Base-by-base conservation (phyloP, 2,329 filamentous ascomycete genomes). In the Aspergillus aculeatus region DNA sequence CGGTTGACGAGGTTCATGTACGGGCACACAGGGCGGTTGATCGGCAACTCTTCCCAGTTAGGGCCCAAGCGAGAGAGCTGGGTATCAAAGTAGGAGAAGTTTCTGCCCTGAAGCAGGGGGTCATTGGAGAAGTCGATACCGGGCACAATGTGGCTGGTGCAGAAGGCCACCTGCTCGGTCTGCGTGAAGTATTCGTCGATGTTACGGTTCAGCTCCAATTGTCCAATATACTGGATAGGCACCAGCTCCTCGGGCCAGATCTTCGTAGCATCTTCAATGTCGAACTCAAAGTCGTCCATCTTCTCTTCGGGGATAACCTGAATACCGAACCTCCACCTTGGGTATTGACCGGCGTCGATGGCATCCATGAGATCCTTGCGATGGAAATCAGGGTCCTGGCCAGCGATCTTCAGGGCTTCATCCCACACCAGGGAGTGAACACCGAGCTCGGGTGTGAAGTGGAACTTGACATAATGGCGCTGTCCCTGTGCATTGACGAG, bases 261-360 rank as follows among this genome's bases (percentile, higher is more conserved):
- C 78, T 96, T 95, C 41, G 91, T 96, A 0, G 91, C 88, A 66
- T 96, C 91, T 1, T 96, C 83, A 31, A 94, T 88, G 68, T 95
- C 91, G 62, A 95, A 94, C 6, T 94, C 91, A 62, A 94, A 96
- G 16, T 90, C 85, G 62, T 94, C 81, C 71, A 91, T 85, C 52
- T 87, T 83, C 9, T 82, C 82, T 64, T 94, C 90, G 0, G 88
- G 84, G 23, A 95, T 84, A 3, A 87, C 81, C 69, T 96, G 91
- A n/a, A 96, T 87, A 48, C 89, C 90, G 60, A 95, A 91, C 69
- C 89, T 89, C 90, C 90, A 95, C 69, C 86, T 89, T 9, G 90
- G 90, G 67, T 82, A 92, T 0, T 82, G 81, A 6, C 89, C 89
- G 16, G 80, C 86, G 12, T 89, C 86, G 54, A 95, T 94, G 5